phyloP scores from a whole-genome alignment of 768 basidiomycete genomes.

The Pisolithus albus region DNA sequence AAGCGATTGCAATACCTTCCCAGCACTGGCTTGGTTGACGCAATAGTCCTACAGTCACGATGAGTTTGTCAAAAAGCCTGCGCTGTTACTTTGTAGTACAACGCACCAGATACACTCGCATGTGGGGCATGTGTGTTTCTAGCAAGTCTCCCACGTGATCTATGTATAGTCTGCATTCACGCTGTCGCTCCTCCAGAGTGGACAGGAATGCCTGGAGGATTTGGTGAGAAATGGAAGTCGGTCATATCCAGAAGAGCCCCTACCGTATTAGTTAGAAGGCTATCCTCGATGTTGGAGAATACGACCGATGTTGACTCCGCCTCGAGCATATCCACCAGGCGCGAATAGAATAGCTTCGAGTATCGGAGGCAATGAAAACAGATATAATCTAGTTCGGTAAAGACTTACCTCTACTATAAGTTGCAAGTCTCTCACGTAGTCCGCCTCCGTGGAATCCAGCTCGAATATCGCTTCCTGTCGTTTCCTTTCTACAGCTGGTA shows the following conservation, averaged over 20 bases:
- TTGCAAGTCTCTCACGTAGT: conserved; percentile 89
- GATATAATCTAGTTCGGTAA: background rate
- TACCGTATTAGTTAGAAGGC: conserved; percentile 83
- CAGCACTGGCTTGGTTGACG: conserved; percentile 76
- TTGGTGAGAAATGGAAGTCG: background rate
- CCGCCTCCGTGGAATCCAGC: conserved; percentile 81
- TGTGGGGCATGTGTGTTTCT: conserved; percentile 62
- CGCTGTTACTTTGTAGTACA: background rate
- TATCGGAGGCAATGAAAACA: conserved; percentile 1
- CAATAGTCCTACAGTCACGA: conserved; percentile 64
- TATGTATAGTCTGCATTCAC: conserved; percentile 84
- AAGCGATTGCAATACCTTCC: conserved; percentile 67
- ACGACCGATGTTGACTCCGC: conserved; percentile 73
- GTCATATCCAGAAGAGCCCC: conserved; percentile 11
- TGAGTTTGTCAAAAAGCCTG: background rate
- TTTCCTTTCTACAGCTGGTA: conserved; percentile 71
- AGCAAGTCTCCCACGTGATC: conserved; percentile 86
- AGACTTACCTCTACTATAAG: conserved; percentile 75
- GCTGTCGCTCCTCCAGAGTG: conserved; percentile 85
- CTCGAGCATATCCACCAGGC: conserved; percentile 64
- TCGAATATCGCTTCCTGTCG: conserved; percentile 97
- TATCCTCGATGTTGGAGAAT: conserved; percentile 92
- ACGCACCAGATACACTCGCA: conserved; percentile 74
- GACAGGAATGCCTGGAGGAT: conserved; percentile 66
- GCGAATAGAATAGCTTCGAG: conserved; percentile 75